Evolutionary conservation across 768 basidiomycete species (phyloP).

Genomic region (Agrocybe chaxingu): DNA sequence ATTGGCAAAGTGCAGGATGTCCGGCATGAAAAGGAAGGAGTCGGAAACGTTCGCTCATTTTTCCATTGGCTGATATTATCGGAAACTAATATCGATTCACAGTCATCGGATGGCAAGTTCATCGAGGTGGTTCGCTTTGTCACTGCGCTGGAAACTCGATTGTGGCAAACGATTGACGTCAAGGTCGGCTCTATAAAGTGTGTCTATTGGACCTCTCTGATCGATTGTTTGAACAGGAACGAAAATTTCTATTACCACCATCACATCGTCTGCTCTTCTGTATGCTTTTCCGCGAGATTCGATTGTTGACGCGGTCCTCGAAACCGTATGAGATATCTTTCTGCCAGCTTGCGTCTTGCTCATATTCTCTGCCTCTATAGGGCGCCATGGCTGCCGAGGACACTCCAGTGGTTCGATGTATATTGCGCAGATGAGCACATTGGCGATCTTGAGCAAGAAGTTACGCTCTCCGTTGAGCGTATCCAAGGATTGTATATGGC

Average conservation of each 20-base stretch:
- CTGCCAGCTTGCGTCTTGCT: background rate
- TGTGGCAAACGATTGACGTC: constrained; percentile 53
- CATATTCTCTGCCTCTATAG: constrained; percentile 21
- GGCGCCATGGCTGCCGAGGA: constrained; percentile 43
- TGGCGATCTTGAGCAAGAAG: constrained; percentile 41
- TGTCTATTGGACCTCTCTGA: background rate
- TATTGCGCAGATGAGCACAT: constrained; percentile 33
- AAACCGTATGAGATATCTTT: constrained; percentile 46
- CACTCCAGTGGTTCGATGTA: constrained; percentile 41
- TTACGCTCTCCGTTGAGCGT: constrained; percentile 36
- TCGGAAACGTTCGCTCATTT: constrained; percentile 26
- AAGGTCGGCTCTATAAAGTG: constrained; percentile 37
- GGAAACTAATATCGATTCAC: background rate
- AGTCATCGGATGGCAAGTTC: constrained; percentile 28
- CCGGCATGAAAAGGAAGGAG: constrained; percentile 37
- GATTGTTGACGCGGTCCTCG: constrained; percentile 59
- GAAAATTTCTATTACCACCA: constrained; percentile 41
- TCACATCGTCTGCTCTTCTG: constrained; percentile 60
- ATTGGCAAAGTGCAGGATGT: constrained; percentile 47
- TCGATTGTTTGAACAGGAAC: constrained; percentile 43
- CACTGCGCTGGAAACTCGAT: constrained; percentile 50
- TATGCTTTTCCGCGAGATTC: constrained; percentile 60
- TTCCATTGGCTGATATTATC: background rate
- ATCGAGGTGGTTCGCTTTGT: constrained; percentile 43
- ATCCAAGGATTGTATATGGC: constrained; percentile 49